These are phyloP conservation scores for Trichomonascaceae sp. DNA, from an alignment of 1,139 yeast species.

Conservation along the genomic window DNA sequence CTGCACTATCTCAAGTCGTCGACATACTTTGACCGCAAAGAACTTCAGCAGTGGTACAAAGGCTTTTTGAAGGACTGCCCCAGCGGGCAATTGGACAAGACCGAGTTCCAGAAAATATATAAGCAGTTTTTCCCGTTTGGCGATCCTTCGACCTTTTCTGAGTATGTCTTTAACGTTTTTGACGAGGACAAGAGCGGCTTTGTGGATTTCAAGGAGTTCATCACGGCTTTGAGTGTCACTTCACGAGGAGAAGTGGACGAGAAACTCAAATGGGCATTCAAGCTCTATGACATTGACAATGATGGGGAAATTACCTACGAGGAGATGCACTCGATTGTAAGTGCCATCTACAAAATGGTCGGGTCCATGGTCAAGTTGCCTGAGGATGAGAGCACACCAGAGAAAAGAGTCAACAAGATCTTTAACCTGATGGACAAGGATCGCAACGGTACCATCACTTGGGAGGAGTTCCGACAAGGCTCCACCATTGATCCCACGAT, in stretches of 20 bases:
- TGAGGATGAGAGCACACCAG: conserved; percentile 91
- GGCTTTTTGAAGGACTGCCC: conserved; percentile 94
- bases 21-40: conserved; percentile 86
- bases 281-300: conserved; percentile 68
- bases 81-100: conserved; percentile 71
- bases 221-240: conserved; percentile 75
- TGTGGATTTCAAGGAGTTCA: conserved; percentile 87
- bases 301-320: conserved; percentile 63
- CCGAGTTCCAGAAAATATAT: conserved; percentile 83
- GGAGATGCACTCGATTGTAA: conserved; percentile 69
- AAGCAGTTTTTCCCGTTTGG: conserved; percentile 98
- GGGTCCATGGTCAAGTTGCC: conserved; percentile 89
- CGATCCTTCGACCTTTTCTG: conserved; percentile 85
- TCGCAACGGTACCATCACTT: conserved; percentile 50
- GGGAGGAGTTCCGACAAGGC: conserved; percentile 75
- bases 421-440: conserved; percentile 63
- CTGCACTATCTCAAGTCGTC: conserved; percentile 68
- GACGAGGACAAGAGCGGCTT: conserved; percentile 72
- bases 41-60: conserved; percentile 95
- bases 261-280: conserved; percentile 71
- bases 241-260: conserved; percentile 83
- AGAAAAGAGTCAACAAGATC: conserved; percentile 68
- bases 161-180: conserved; percentile 75
- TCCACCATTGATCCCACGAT: conserved; percentile 76
- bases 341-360: conserved; percentile 86